These are phyloP conservation scores for Tritrichomonas musculus DNA, from an alignment of 208 protist species.

Conservation along the genomic window DNA sequence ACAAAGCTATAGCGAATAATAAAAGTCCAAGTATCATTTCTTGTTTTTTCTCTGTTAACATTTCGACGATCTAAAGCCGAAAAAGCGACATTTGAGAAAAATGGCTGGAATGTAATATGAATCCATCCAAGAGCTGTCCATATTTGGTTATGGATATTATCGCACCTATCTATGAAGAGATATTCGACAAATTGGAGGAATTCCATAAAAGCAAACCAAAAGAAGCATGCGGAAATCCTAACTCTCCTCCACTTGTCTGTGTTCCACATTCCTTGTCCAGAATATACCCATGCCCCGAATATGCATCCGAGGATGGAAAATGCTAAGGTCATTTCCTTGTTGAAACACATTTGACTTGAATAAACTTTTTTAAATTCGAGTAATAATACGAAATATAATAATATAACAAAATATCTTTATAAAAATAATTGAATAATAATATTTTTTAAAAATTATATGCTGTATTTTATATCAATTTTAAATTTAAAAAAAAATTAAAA, in stretches of 20 bases:
- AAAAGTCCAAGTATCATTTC: not conserved
- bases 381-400: no score
- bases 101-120: not conserved
- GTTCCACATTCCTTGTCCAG: not conserved
- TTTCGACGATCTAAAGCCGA: not conserved
- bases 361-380: no score
- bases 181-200: slow-evolving; percentile 14
- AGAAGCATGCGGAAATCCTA: not conserved
- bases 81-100: slow-evolving; percentile 5
- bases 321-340: not conserved
- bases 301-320: not conserved
- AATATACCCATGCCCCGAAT: not conserved
- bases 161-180: not conserved
- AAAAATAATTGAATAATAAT: no score
- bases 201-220: not conserved
- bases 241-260: not conserved
- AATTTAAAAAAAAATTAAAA: no score
- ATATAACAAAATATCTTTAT: no score
- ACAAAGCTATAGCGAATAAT: not conserved
- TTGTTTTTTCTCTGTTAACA: not conserved
- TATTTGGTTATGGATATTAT: not conserved
- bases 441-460: no score
- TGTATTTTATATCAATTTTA: no score
- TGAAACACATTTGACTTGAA: slow-evolving; percentile 1
- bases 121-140: not conserved